These are phyloP conservation scores for Xylaria flabelliformis DNA, from an alignment of 495 filamentous ascomycete genomes.

Conservation along the genomic window DNA sequence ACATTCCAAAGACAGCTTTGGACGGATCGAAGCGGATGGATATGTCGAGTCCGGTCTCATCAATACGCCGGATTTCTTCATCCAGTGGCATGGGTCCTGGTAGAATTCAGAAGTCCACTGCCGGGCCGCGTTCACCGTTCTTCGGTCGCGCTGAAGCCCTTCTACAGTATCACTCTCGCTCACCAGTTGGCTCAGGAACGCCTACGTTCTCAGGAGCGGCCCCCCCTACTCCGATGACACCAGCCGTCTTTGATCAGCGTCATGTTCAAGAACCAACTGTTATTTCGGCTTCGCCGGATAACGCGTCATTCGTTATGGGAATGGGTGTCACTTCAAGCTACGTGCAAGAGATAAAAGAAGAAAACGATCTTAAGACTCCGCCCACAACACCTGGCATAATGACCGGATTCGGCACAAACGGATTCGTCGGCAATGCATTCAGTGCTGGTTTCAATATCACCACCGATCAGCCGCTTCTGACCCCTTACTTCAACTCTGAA, in stretches of 20 bases:
- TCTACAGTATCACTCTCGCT: conserved; percentile 44
- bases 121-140: conserved; percentile 50
- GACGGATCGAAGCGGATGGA: conserved; percentile 47
- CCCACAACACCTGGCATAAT: conserved; percentile 53
- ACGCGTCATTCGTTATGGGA: conserved; percentile 40
- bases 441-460: conserved; percentile 42
- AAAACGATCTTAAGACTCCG: conserved; percentile 51
- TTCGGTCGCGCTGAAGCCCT: conserved; percentile 51
- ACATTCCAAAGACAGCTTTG: conserved; percentile 46
- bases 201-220: conserved; percentile 32
- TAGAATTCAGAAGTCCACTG: conserved; percentile 50
- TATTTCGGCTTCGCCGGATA: conserved; percentile 46
- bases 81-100: conserved; percentile 45
- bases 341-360: conserved; percentile 39
- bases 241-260: conserved; percentile 43
- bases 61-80: conserved; percentile 55
- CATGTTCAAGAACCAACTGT: conserved; percentile 41
- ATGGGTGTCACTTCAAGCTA: conserved; percentile 40
- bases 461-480: conserved; percentile 51
- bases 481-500: conserved; percentile 52
- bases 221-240: conserved; percentile 49
- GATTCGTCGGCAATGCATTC: conserved; percentile 36
- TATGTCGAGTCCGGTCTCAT: conserved; percentile 44
- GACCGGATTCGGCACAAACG: conserved; percentile 41
- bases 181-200: conserved; percentile 37